These are phyloP conservation scores for Emericellopsis terricola DNA, from an alignment of 495 filamentous ascomycete genomes.

Conservation along the genomic window DNA sequence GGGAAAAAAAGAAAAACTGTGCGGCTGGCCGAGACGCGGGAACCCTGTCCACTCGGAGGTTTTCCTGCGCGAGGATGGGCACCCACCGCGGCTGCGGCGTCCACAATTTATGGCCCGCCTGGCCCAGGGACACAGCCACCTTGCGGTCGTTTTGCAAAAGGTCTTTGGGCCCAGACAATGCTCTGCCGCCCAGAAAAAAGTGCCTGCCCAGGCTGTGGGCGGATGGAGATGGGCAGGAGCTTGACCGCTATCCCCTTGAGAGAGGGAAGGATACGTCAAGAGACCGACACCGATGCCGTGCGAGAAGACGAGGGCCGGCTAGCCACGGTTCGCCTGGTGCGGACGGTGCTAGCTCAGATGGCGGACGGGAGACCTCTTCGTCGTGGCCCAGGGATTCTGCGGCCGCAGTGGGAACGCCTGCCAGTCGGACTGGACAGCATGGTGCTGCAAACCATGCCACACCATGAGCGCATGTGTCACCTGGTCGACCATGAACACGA, in stretches of 20 bases:
- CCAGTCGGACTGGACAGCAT: slow-evolving; percentile 17
- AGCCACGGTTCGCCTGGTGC: slow-evolving; percentile 32
- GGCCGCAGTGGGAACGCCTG: slow-evolving; percentile 36
- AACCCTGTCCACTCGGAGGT: background rate
- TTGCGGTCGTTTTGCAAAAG: too few relatives aligned
- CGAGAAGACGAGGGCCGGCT: slow-evolving; percentile 42
- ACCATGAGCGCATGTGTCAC: slow-evolving; percentile 17
- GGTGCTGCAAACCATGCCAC: slow-evolving; percentile 30
- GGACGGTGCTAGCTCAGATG: slow-evolving; percentile 43
- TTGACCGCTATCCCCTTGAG: slow-evolving; percentile 53
- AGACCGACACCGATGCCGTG: slow-evolving; percentile 58
- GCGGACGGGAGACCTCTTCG: slow-evolving; percentile 25
- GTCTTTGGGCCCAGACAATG: slow-evolving; percentile 51
- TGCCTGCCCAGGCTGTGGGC: slow-evolving; percentile 38
- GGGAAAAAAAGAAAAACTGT: too few relatives aligned
- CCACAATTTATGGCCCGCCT: too few relatives aligned
- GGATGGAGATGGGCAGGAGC: slow-evolving; percentile 41
- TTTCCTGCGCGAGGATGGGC: slow-evolving; percentile 31
- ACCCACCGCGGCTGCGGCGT: too few relatives aligned
- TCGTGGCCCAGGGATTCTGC: slow-evolving; percentile 19
- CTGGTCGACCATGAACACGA: slow-evolving; percentile 19
- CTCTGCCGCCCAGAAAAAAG: slow-evolving; percentile 55
- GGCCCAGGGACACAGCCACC: slow-evolving; percentile 36
- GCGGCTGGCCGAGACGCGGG: background rate
- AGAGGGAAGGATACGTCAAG: slow-evolving; percentile 39